These are phyloP conservation scores for Citrullus amarus DNA, from an alignment of 306 rosid species.

Conservation along the genomic window DNA sequence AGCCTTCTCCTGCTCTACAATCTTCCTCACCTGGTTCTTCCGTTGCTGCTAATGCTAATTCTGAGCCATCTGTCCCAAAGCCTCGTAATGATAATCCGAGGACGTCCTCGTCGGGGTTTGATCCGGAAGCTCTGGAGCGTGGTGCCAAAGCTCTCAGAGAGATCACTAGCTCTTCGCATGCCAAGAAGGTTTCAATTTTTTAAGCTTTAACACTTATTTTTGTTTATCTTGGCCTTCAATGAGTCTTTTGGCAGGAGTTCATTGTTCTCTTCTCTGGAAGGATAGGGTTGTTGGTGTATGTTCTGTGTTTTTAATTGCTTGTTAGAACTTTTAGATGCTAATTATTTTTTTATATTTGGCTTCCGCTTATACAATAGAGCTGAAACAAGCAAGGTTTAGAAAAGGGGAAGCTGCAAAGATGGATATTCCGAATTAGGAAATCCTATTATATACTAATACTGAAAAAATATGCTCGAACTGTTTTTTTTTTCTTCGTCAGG, in stretches of 20 bases:
- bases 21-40: constrained; percentile 6
- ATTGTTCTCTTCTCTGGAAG: not conserved
- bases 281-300: not conserved
- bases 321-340: not conserved
- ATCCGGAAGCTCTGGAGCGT: constrained; percentile 69
- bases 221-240: not conserved
- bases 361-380: not conserved
- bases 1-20: constrained; percentile 5
- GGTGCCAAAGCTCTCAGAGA: constrained; percentile 52
- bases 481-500: not conserved
- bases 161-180: constrained; percentile 37
- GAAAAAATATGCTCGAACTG: not conserved
- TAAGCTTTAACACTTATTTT: not conserved
- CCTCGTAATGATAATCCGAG: constrained; percentile 73
- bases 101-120: constrained; percentile 78
- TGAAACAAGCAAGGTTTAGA: not conserved
- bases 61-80: constrained; percentile 25
- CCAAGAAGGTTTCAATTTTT: constrained; percentile 46
- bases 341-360: not conserved
- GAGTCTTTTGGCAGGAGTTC: not conserved
- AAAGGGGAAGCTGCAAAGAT: not conserved
- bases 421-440: not conserved
- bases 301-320: not conserved
- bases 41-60: not conserved
- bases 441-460: not conserved